phyloP scores from a whole-genome alignment of 352 stramenopile species.

The Globisporangium nagaii region DNA sequence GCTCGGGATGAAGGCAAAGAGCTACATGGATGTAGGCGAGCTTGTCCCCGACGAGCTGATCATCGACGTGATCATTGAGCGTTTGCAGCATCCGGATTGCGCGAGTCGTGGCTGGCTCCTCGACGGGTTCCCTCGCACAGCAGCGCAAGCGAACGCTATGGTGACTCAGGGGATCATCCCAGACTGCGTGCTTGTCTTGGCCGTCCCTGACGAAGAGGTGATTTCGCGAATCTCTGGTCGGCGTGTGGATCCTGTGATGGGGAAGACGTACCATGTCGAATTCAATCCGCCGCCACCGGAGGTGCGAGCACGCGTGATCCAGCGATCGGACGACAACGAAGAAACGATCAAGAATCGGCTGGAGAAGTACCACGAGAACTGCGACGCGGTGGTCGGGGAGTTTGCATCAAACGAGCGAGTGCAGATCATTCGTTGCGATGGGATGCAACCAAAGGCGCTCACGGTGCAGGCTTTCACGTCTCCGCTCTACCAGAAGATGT shows the following conservation, averaged over 20 bases:
- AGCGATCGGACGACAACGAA: slow-evolving; percentile 91
- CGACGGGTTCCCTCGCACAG: slow-evolving; percentile 92
- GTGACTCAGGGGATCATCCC: slow-evolving; percentile 62
- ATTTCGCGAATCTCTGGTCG: slow-evolving; percentile 94
- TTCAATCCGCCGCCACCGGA: slow-evolving; percentile 88
- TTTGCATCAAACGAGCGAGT: slow-evolving; percentile 32
- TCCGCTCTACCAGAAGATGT: slow-evolving; percentile 40
- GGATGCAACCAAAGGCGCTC: slow-evolving; percentile 31
- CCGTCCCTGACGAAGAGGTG: slow-evolving; percentile 93
- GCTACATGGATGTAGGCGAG: slow-evolving; percentile 87
- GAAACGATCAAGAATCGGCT: slow-evolving; percentile 88
- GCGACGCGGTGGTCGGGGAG: slow-evolving; percentile 31
- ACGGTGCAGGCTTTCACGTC: slow-evolving; percentile 45
- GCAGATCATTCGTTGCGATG: slow-evolving; percentile 56
- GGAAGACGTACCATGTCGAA: slow-evolving; percentile 95
- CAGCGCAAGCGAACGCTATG: slow-evolving; percentile 80
- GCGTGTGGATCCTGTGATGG: slow-evolving; percentile 90
- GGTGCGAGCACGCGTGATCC: slow-evolving; percentile 60
- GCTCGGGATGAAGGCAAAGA: slow-evolving; percentile 74
- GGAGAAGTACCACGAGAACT: slow-evolving; percentile 75
- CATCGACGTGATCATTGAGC: slow-evolving; percentile 76
- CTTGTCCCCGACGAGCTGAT: slow-evolving; percentile 93
- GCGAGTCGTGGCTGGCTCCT: slow-evolving; percentile 86
- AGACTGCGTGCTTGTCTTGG: slow-evolving; percentile 89
- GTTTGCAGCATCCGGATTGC: slow-evolving; percentile 83